Percentiles rank a stretch among this genome's conserved stretches.
Evolutionary conservation across 148 eudicot species (phyloP).

Genomic region (Pharnaceum exiguum): DNA sequence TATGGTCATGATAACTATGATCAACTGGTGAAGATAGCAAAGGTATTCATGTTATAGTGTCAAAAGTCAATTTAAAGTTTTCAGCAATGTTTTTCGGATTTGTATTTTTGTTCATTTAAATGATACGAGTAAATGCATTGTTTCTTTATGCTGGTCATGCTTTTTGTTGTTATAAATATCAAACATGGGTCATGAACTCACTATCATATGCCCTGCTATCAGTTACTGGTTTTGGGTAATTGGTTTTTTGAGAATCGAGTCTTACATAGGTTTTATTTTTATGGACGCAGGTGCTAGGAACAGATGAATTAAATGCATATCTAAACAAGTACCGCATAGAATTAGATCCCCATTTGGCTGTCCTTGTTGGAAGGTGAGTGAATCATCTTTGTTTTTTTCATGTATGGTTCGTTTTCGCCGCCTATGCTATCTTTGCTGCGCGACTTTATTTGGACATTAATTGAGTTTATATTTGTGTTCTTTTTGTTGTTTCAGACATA

Average conservation of each 20-base stretch:
- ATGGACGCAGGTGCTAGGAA: conserved; percentile 61
- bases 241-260: no score
- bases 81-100: no score
- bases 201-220: no score
- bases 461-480: not conserved
- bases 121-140: no score
- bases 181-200: no score
- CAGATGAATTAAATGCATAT: conserved; percentile 73
- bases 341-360: conserved; percentile 73
- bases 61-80: no score
- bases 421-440: no score
- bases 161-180: not conserved
- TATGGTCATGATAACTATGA: conserved; percentile 97
- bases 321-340: conserved; percentile 70
- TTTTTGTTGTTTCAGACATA: conserved; percentile 50
- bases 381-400: not conserved
- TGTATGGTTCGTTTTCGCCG: not conserved
- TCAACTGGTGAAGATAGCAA: conserved; percentile 95
- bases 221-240: not conserved
- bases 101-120: no score
- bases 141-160: not conserved
- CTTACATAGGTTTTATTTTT: not conserved
- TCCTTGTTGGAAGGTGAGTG: conserved; percentile 81
- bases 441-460: no score
- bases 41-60: conserved; percentile 39